Percentiles rank a stretch among this genome's conserved stretches.
phyloP scores from a whole-genome alignment of 2,329 filamentous ascomycete species.

The Claviceps sorghi region DNA sequence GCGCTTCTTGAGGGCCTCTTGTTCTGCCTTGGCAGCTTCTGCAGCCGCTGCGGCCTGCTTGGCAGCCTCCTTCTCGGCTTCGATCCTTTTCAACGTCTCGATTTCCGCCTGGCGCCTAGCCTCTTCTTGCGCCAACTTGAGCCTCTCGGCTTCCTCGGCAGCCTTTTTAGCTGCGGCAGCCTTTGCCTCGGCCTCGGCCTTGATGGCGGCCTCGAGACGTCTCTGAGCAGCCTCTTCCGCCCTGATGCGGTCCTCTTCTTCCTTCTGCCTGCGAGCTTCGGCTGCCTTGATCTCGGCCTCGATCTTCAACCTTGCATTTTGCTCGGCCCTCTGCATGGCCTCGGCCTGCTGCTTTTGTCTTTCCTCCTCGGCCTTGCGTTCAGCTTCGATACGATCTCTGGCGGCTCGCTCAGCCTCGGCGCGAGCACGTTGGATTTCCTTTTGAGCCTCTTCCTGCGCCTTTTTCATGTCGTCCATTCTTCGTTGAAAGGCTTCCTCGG shows the following conservation, averaged over 20 bases:
- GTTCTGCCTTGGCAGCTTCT: conserved; percentile 35
- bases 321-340: conserved; percentile 21
- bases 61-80: conserved; percentile 26
- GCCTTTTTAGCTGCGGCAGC: conserved; percentile 25
- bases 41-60: conserved; percentile 24
- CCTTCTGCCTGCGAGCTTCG: conserved; percentile 26
- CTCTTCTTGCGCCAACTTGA: conserved; percentile 24
- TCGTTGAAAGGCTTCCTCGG: conserved; percentile 28
- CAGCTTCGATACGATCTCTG: conserved; percentile 29
- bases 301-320: conserved; percentile 23
- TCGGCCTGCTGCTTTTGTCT: conserved; percentile 22
- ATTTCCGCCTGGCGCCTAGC: conserved; percentile 25
- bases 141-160: conserved; percentile 28
- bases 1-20: conserved; percentile 46
- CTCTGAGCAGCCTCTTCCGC: conserved; percentile 34
- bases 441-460: conserved; percentile 30
- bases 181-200: conserved; percentile 27
- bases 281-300: conserved; percentile 28
- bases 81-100: conserved; percentile 24
- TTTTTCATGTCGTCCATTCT: conserved; percentile 26
- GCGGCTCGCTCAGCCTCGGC: conserved; percentile 31
- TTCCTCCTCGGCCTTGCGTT: conserved; percentile 31
- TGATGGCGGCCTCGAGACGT: conserved; percentile 27
- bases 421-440: conserved; percentile 32
- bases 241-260: conserved; percentile 23